Percentiles rank a stretch among this genome's conserved stretches.
Conservation (phyloP, 2,329 filamentous ascomycete genomes). For the Alternaria triticina region DNA sequence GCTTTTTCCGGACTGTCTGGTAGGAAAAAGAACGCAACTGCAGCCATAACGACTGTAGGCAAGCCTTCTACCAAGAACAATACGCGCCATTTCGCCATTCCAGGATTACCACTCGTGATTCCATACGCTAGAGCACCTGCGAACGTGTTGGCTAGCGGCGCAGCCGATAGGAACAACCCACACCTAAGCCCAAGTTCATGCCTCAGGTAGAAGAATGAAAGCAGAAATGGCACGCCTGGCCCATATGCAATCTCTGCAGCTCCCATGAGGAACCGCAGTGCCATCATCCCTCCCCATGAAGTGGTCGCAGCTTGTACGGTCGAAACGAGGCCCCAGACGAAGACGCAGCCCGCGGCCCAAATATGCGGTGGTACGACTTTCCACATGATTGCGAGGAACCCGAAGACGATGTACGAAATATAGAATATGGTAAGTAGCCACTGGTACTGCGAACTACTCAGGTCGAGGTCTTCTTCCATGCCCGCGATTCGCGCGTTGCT, state of each 20-base stretch:
- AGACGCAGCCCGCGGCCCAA: conserved; percentile 45
- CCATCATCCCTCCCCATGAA: conserved; percentile 44
- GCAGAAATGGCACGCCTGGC: conserved; percentile 56
- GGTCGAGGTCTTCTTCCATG: conserved; percentile 42
- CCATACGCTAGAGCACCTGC: conserved; percentile 65
- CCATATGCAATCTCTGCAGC: conserved; percentile 54
- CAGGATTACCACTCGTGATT: conserved; percentile 65
- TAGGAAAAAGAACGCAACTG: conserved; percentile 52
- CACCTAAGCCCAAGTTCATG: conserved; percentile 63
- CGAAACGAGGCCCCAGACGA: conserved; percentile 45
- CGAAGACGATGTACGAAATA: conserved; percentile 48
- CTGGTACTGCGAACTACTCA: conserved; percentile 36
- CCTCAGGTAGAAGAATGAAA: conserved; percentile 66
- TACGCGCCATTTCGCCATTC: conserved; percentile 67
- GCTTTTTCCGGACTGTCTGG: conserved; percentile 54
- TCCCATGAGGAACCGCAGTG: conserved; percentile 45
- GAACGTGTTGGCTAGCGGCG: conserved; percentile 71
- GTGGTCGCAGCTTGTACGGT: conserved; percentile 40
- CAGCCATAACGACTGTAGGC: conserved; percentile 52
- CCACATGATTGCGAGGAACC: conserved; percentile 47
- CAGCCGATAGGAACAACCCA: conserved; percentile 55
- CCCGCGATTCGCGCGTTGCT: conserved; percentile 52
- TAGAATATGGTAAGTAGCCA: conserved; percentile 50
- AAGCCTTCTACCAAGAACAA: conserved; percentile 58
- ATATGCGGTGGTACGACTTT: conserved; percentile 45